Percentiles rank a stretch among this genome's conserved stretches.
phyloP scores from a whole-genome alignment of 202 grass and related monocot species.

The Sporobolus alterniflorus region DNA sequence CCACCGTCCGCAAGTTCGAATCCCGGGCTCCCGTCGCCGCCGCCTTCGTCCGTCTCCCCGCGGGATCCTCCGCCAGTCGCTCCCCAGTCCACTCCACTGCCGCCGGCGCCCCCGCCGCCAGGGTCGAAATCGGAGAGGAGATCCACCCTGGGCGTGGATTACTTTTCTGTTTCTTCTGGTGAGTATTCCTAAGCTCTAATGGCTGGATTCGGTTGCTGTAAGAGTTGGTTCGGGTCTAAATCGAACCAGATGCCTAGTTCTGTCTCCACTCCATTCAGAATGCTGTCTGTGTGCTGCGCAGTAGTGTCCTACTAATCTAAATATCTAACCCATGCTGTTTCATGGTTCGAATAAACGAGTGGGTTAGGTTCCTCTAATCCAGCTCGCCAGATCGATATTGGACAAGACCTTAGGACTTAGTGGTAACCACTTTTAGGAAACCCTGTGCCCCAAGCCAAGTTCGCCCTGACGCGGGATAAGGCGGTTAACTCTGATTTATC shows the following conservation, averaged over 20 bases:
- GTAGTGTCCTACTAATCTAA: background rate
- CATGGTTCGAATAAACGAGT: background rate
- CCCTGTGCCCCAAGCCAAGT: background rate
- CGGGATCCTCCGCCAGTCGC: background rate
- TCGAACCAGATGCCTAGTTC: background rate
- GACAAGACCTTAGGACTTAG: background rate
- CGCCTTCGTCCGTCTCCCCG: background rate
- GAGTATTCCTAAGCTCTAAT: conserved; percentile 8
- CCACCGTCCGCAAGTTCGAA: background rate
- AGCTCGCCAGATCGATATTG: background rate
- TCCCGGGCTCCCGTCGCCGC: background rate
- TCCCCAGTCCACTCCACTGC: background rate
- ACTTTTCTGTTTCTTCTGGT: background rate
- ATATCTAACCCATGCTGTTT: too few species aligned
- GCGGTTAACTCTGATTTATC: background rate
- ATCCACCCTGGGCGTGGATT: background rate
- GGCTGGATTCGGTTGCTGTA: background rate
- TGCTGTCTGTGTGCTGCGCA: background rate
- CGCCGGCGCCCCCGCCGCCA: background rate
- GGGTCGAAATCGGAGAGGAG: background rate
- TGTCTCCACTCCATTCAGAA: background rate
- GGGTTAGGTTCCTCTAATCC: background rate
- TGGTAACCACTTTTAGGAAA: background rate
- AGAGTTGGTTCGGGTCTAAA: background rate
- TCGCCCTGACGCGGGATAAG: background rate